A percentile compares a stretch with the other conserved stretches of the same genome.
phyloP scores from a whole-genome alignment of 805 yeast genomes.

The Metahyphopichia silvanorum region DNA sequence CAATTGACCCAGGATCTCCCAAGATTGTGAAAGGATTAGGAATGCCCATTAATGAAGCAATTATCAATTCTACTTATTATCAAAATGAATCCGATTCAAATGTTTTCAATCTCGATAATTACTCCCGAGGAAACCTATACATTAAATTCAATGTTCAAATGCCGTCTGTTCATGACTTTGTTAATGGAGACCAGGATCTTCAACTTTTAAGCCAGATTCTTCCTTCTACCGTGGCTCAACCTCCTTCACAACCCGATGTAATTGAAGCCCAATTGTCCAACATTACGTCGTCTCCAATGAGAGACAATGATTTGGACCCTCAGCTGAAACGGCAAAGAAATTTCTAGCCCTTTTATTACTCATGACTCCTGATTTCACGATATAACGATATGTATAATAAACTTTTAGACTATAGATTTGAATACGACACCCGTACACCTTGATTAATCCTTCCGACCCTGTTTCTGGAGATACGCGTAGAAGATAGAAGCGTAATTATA shows the following conservation, averaged over 20 bases:
- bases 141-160: conserved; percentile 36
- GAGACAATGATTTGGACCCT: conserved; percentile 1
- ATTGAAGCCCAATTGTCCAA: not conserved
- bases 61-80: conserved; percentile 20
- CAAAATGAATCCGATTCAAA: conserved; percentile 16
- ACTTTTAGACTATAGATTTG: too few relatives aligned
- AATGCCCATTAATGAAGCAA: conserved; percentile 50
- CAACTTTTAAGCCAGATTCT: conserved; percentile 15
- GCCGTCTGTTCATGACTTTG: conserved; percentile 28
- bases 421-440: too few relatives aligned
- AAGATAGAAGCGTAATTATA: too few relatives aligned
- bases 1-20: conserved; percentile 46
- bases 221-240: conserved; percentile 9
- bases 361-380: too few relatives aligned
- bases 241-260: conserved; percentile 3
- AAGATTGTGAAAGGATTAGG: conserved; percentile 53
- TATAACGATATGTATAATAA: too few relatives aligned
- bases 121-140: conserved; percentile 32
- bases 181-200: conserved; percentile 17
- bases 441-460: too few relatives aligned
- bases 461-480: too few relatives aligned
- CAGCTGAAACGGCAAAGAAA: too few relatives aligned
- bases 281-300: not conserved
- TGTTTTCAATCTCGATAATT: conserved; percentile 16
- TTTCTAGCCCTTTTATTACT: too few relatives aligned